Evolutionary conservation across 495 filamentous ascomycete genomes (phyloP), one percentile per base, ranked within the genome.

Genomic region (Xylaria venustula): DNA sequence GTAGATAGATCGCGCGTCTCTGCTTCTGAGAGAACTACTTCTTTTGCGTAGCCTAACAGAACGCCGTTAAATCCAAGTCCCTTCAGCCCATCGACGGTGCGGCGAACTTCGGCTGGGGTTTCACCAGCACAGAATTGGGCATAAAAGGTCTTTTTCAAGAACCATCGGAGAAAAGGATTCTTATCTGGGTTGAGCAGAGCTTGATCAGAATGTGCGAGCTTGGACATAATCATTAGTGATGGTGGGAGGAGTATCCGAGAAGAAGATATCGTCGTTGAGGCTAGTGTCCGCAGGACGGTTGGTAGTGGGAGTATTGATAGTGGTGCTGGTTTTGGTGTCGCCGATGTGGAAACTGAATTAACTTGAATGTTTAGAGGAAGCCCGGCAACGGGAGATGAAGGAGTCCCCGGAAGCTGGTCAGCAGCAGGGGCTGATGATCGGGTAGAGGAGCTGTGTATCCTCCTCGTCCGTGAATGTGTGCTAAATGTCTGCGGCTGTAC

Each of bases 41-140:
- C 91, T 44, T 82, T 79, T 3, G 88, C 90, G 65, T 92, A 94
- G 19, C 86, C 84, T 26, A 95, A 77, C 62, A 93, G 91, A 11
- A 94, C 86, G 6, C 91, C 91, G 44, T 78, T 82, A 65, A 87
- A 92, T 8, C 91, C 91, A 17, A 92, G 77, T 34, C 74, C 67
- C 63, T 87, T 87, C 49, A 90, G 79, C 3, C 76, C 72, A 22
- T 78, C 67, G 42, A 90, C 81, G 0, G 87, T 90, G 28, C 60
- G 66, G 6, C 71, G 66, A 25, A 93, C 87, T 69, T 92, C 88
- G 1, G 62, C 54, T 0, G 79, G 72, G 46, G 84, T 88, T 67
- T 88, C 85, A 19, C 91, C 91, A 1, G 89, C 88, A 69, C 91
- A 95, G 71, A 93, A 95, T 66, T 95, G 90, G 54, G 83, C 83